A percentile compares a stretch with the other conserved stretches of the same genome.
Evolutionary conservation across 2,329 filamentous ascomycete genomes (phyloP).

Genomic region (Fusarium buxicola): DNA sequence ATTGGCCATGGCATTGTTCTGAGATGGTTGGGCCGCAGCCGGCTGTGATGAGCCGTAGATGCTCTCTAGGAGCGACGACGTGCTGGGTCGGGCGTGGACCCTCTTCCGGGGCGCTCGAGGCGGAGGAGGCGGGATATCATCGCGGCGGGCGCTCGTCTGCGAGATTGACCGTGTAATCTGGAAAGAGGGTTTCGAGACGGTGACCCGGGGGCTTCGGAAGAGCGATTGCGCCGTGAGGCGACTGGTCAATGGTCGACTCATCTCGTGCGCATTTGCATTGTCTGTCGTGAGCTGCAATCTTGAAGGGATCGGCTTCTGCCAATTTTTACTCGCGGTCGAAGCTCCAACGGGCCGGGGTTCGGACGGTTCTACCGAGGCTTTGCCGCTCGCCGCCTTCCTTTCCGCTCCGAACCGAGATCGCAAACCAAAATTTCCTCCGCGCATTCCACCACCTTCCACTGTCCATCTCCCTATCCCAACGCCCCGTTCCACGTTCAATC

Average conservation of each 20-base stretch:
- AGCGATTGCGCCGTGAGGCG: conserved; percentile 58
- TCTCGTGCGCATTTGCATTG: conserved; percentile 52
- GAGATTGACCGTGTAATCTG: conserved; percentile 53
- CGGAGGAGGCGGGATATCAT: conserved; percentile 41
- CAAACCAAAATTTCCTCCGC: conserved; percentile 54
- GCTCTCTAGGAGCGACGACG: conserved; percentile 49
- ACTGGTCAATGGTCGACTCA: conserved; percentile 58
- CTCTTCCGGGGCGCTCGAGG: conserved; percentile 37
- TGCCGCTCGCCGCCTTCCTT: conserved; percentile 52
- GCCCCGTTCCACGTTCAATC: conserved; percentile 44
- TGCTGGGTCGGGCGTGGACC: conserved; percentile 42
- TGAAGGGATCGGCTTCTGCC: conserved; percentile 35
- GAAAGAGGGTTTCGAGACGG: conserved; percentile 35
- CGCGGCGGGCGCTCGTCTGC: conserved; percentile 50
- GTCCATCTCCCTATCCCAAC: conserved; percentile 41
- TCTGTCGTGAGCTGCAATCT: conserved; percentile 30
- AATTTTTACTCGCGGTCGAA: conserved; percentile 43
- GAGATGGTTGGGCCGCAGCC: conserved; percentile 23
- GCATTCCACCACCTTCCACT: conserved; percentile 47
- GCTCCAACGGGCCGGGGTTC: conserved; percentile 19
- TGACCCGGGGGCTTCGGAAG: conserved; percentile 43
- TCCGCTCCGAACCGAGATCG: conserved; percentile 53
- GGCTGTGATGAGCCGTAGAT: conserved; percentile 48
- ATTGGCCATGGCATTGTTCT: conserved; percentile 49
- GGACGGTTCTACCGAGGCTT: conserved; percentile 47